Conservation (phyloP, 176 grass and related monocot genomes). For the Oryza glumipatula region DNA sequence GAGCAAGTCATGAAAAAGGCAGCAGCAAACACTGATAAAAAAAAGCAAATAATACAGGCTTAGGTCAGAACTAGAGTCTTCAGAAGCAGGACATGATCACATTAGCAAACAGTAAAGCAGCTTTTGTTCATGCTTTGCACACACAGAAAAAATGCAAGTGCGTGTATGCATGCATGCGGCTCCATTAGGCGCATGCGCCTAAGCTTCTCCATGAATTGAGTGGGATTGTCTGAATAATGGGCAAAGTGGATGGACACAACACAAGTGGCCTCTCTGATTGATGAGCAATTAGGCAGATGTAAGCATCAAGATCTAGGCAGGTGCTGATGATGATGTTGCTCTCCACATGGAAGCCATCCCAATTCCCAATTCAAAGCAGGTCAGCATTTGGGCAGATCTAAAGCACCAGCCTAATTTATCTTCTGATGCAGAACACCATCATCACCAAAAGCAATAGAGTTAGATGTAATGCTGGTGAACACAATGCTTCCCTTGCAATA, state of each 20-base stretch:
- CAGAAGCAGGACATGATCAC: constrained; percentile 33
- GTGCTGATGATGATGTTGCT: not conserved
- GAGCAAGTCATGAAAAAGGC: constrained; percentile 12
- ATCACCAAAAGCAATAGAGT: not conserved
- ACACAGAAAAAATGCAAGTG: not conserved
- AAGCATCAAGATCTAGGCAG: not conserved
- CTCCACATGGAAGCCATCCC: not conserved
- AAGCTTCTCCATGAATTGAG: constrained; percentile 24
- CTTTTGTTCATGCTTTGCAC: constrained; percentile 17
- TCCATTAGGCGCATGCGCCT: constrained; percentile 18
- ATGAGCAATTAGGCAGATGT: constrained; percentile 24
- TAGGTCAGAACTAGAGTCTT: constrained; percentile 36
- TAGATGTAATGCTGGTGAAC: not conserved
- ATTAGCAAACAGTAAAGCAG: constrained; percentile 33
- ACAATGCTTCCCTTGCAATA: not conserved
- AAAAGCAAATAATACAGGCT: constrained; percentile 16
- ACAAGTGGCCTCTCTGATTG: constrained; percentile 2
- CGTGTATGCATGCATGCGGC: not conserved
- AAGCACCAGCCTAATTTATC: not conserved
- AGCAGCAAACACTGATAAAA: not conserved
- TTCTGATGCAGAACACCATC: not conserved
- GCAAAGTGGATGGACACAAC: not conserved
- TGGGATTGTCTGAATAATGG: constrained; percentile 6
- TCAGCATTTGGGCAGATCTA: constrained; percentile 1
- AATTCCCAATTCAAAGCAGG: not conserved